These are phyloP conservation scores for Sarocladium brachiariae DNA, from an alignment of 2,329 filamentous ascomycete species.

Conservation along the genomic window DNA sequence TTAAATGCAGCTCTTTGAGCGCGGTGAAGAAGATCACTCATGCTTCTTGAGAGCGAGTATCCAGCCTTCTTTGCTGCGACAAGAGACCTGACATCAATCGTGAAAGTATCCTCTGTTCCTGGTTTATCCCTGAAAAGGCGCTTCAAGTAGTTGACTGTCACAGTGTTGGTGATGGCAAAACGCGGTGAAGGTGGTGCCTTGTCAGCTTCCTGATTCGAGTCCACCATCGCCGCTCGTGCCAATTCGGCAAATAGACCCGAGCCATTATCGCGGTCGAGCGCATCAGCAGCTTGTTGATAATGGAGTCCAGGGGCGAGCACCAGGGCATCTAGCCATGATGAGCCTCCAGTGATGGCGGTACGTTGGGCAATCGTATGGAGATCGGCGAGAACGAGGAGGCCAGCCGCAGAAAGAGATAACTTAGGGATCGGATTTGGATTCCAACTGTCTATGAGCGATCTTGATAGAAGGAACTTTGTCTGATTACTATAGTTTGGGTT, in stretches of 20 bases:
- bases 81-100: conserved; percentile 20
- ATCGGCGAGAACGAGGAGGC: conserved; percentile 53
- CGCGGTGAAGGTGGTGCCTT: conserved; percentile 18
- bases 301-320: conserved; percentile 55
- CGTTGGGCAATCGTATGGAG: conserved; percentile 48
- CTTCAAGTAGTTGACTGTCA: conserved; percentile 41
- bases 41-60: conserved; percentile 16
- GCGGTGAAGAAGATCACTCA: conserved; percentile 9
- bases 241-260: conserved; percentile 25
- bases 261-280: conserved; percentile 34
- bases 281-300: conserved; percentile 50
- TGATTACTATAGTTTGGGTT: not conserved
- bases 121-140: conserved; percentile 19
- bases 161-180: conserved; percentile 39
- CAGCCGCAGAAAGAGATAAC: conserved; percentile 42
- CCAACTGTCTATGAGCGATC: conserved; percentile 33
- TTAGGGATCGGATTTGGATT: conserved; percentile 36
- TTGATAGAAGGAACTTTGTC: not conserved
- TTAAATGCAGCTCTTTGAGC: conserved; percentile 11
- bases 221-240: conserved; percentile 13
- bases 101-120: conserved; percentile 16
- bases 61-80: conserved; percentile 14
- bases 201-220: conserved; percentile 21
- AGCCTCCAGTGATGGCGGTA: conserved; percentile 49
- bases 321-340: conserved; percentile 48